Base-by-base conservation (phyloP, 768 basidiomycete genomes). In the Inosperma sp. region DNA sequence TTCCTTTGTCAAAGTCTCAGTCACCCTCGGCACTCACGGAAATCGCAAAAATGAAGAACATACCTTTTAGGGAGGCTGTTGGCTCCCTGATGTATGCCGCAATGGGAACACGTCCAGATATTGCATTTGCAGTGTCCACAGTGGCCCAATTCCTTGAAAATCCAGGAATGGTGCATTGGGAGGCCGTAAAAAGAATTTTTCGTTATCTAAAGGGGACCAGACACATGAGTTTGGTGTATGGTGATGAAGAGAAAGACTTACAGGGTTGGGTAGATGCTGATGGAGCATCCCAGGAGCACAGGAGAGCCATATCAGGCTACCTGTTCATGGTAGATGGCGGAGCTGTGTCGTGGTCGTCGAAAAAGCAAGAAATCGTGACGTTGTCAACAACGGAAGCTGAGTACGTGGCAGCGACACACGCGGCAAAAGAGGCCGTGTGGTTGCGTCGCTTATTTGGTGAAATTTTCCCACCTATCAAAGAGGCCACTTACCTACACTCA, bases 21-120 rank as follows among this genome's bases (percentile, higher is more conserved):
- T 67, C 36, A 14, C 66, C 57, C 1, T 17, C 26, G 2, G 58
- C 50, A 6, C 29, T 43, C 4, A 33, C 54, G 3, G 63, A 65
- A 1, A 43, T 45, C n/a, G n/a, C n/a, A n/a, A n/a, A n/a, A n/a
- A n/a, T n/a, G n/a, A n/a, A n/a, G n/a, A n/a, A n/a, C n/a, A 45
- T 61, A 14, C 63, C 55, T 0, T 68, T 67, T 46, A 30, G 54
- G 0, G 47, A 62, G 43, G 58, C 56, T 7, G 54, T 72, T 34
- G 65, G 71, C 0, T 56, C 63, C 1, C 56, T 71, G 2, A 68
- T 66, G n/a, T n/a, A n/a, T n/a, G n/a, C n/a, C n/a, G n/a, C n/a
- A n/a, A n/a, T n/a, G n/a, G n/a, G n/a, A n/a, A 37, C 48, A n/a
- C 9, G 48, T 4, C 48, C 48, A 5, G 35, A 71, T 44, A 67